Evolutionary conservation across 352 stramenopile species (phyloP), one percentile per base, ranked within the genome.

Genomic region (Pythium aristosporum): DNA sequence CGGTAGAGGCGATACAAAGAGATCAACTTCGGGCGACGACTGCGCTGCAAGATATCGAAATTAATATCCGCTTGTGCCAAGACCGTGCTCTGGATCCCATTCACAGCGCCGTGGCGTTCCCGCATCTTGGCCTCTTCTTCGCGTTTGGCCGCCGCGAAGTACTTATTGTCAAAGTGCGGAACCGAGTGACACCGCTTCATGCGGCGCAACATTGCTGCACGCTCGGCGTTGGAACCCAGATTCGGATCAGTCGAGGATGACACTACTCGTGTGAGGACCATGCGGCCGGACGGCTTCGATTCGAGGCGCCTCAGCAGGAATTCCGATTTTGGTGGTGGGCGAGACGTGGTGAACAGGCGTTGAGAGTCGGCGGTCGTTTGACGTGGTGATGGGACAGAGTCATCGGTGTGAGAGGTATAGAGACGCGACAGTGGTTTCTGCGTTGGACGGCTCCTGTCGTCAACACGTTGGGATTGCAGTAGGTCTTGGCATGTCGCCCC

Each of bases 11-110:
- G 57, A 13, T 85, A 77, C 0, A 88, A 61, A 0, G 67, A 53
- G 0, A 75, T 77, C 30, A 85, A 79, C 20, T 88, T 73, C 0
- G 76, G 78, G 0, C 74, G 73, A 32, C 85, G 73, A 21, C 66
- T 85, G 0, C 71, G 68, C 47, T 89, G 77, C 4, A 91, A 61
- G 3, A 85, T 74, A 43, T 91, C 78, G 44, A 87, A 91, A 36
- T 85, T 74, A 21, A 91, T 77, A 4, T 69, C 74, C 5, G 52
- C 37, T 5, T 59, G 42, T 0, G 63, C 57, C 0, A 71, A 63
- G n/a, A 76, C 49, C 2, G 63, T 64, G n/a, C 62, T 70, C 53
- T 77, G 68, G 16, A 79, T 75, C 1, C 65, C 69, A 2, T 41
- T 61, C 8, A 62, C 36, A 2, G 52, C 53, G 18, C 61, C 60